phyloP scores from a whole-genome alignment of 2,329 filamentous ascomycete species.

The Polytolypa hystricis region DNA sequence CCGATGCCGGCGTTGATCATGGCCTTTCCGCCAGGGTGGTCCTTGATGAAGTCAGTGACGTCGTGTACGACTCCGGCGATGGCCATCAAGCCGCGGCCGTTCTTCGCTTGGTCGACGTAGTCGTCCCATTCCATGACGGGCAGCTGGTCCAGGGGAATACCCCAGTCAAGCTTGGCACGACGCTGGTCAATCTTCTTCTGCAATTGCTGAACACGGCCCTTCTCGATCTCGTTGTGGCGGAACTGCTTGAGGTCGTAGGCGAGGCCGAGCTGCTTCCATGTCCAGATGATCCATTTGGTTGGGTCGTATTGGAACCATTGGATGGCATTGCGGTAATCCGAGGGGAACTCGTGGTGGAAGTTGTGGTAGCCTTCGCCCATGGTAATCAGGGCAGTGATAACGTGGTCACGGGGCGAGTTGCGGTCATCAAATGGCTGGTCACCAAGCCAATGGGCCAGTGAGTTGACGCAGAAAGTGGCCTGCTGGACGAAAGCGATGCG shows the following conservation, averaged over 20 bases:
- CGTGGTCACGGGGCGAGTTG: constrained; percentile 80
- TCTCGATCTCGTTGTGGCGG: constrained; percentile 84
- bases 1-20: constrained; percentile 73
- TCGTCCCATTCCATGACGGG: constrained; percentile 81
- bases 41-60: constrained; percentile 71
- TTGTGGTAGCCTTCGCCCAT: constrained; percentile 89
- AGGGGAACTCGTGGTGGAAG: constrained; percentile 92
- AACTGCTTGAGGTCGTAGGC: constrained; percentile 85
- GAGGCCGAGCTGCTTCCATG: constrained; percentile 72
- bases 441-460: constrained; percentile 78
- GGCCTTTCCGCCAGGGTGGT: constrained; percentile 81
- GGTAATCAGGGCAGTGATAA: constrained; percentile 74
- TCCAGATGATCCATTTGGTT: constrained; percentile 81
- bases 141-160: constrained; percentile 71
- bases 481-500: constrained; percentile 85
- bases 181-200: constrained; percentile 92
- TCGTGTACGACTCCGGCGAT: constrained; percentile 81
- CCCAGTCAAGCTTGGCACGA: constrained; percentile 74
- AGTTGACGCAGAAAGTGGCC: constrained; percentile 89
- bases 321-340: constrained; percentile 85
- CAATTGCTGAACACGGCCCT: constrained; percentile 75
- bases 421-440: constrained; percentile 89
- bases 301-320: constrained; percentile 88
- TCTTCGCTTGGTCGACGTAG: constrained; percentile 66
- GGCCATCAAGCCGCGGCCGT: constrained; percentile 63